Evolutionary conservation across 2,329 filamentous ascomycete species (phyloP).

Genomic region (Botrytis fabae): DNA sequence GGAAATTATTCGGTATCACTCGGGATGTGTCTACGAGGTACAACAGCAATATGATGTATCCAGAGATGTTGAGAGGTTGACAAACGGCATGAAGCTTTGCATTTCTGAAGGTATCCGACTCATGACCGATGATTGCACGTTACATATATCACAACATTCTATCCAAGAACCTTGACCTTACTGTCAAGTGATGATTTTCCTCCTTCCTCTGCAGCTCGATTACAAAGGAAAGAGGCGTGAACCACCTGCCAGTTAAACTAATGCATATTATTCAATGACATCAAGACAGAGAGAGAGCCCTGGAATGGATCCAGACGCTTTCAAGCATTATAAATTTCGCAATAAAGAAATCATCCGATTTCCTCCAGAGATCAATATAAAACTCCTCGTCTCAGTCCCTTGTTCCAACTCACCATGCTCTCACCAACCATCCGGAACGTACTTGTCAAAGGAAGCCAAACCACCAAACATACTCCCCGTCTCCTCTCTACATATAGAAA

Average conservation of each 20-base stretch:
- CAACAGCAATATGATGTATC: background rate
- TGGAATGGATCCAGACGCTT: background rate
- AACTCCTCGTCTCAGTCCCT: background rate
- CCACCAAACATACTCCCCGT: background rate
- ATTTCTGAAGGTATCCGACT: background rate
- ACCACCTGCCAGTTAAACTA: background rate
- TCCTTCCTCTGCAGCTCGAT: slow-evolving; percentile 22
- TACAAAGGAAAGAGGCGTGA: slow-evolving; percentile 19
- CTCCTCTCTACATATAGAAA: slow-evolving; percentile 13
- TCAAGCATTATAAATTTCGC: background rate
- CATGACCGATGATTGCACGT: background rate
- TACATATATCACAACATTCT: background rate
- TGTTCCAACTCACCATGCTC: background rate
- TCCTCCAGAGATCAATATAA: background rate
- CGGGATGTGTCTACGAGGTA: background rate
- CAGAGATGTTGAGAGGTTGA: background rate
- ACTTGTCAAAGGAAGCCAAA: background rate
- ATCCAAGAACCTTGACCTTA: background rate
- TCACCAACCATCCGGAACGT: background rate
- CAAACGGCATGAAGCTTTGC: background rate
- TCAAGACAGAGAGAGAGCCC: background rate
- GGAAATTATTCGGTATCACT: background rate
- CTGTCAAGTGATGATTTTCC: background rate
- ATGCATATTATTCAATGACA: slow-evolving; percentile 7
- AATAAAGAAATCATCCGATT: background rate